A percentile compares a stretch with the other conserved stretches of the same genome.
Conservation (phyloP, 2,329 filamentous ascomycete species). For the Sordariomycetes sp. region DNA sequence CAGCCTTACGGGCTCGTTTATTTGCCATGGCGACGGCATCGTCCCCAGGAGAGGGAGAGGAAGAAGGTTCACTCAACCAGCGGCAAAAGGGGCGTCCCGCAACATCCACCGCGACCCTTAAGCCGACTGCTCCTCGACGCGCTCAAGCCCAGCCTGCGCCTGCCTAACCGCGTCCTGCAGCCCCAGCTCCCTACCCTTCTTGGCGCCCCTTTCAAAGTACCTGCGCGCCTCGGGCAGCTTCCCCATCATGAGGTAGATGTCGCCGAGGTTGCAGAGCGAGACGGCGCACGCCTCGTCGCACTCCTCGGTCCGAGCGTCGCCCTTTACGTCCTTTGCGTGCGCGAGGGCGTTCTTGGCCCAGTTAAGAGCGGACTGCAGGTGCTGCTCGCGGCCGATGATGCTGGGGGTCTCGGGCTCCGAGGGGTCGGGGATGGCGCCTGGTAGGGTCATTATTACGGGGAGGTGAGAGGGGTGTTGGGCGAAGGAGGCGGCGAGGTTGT, state of each 20-base stretch:
- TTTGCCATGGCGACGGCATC: background rate
- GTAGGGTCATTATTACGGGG: background rate
- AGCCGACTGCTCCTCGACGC: constrained; percentile 6
- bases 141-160: constrained; percentile 34
- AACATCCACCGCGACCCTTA: background rate
- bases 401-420: constrained; percentile 22
- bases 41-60: background rate
- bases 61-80: background rate
- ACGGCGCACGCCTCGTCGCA: constrained; percentile 76
- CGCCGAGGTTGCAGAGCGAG: constrained; percentile 75
- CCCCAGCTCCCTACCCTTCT: constrained; percentile 40
- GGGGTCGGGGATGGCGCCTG: constrained; percentile 10
- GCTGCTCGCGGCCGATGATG: constrained; percentile 26
- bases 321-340: constrained; percentile 50
- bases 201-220: constrained; percentile 56
- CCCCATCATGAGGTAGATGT: constrained; percentile 66
- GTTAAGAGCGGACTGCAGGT: constrained; percentile 55
- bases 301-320: constrained; percentile 57
- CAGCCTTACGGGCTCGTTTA: too few species aligned
- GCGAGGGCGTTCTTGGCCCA: constrained; percentile 71
- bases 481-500: constrained; percentile 64
- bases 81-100: background rate
- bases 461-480: constrained; percentile 44
- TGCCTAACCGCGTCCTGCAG: constrained; percentile 38
- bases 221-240: constrained; percentile 49